Percentiles rank a stretch among this genome's conserved stretches.
Conservation (phyloP, 2,329 filamentous ascomycete species). For the Colletotrichum cereale region DNA sequence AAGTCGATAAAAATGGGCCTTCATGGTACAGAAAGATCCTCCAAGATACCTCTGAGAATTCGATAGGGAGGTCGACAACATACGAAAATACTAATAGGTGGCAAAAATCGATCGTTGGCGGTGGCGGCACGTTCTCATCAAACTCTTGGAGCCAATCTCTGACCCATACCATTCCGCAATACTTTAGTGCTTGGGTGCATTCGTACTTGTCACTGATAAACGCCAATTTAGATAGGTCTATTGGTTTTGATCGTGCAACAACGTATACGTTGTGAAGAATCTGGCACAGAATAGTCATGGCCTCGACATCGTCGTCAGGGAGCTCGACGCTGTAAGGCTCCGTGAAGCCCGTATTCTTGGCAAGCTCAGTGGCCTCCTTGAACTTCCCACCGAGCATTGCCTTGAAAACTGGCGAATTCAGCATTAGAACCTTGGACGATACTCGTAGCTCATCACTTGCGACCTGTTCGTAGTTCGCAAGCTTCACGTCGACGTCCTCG, state of each 20-base stretch:
- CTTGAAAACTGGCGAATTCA: conserved; percentile 46
- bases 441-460: conserved; percentile 34
- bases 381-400: conserved; percentile 44
- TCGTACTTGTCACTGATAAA: conserved; percentile 46
- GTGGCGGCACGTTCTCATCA: conserved; percentile 27
- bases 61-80: conserved; percentile 34
- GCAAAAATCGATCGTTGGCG: conserved; percentile 39
- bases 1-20: conserved; percentile 35
- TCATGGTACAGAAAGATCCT: conserved; percentile 39
- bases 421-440: conserved; percentile 42
- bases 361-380: conserved; percentile 41
- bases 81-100: conserved; percentile 41
- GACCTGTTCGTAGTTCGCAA: neutral
- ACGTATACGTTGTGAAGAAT: conserved; percentile 49
- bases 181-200: conserved; percentile 36
- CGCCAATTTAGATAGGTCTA: conserved; percentile 46
- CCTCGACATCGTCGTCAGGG: conserved; percentile 48
- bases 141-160: conserved; percentile 39
- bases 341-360: neutral
- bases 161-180: conserved; percentile 40
- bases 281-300: conserved; percentile 48
- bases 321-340: conserved; percentile 36
- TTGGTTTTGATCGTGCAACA: conserved; percentile 43
- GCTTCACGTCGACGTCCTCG: conserved; percentile 3
- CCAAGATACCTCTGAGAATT: conserved; percentile 41